Evolutionary conservation across 768 basidiomycete species (phyloP).

Genomic region (Termitomyces bulborhizus): DNA sequence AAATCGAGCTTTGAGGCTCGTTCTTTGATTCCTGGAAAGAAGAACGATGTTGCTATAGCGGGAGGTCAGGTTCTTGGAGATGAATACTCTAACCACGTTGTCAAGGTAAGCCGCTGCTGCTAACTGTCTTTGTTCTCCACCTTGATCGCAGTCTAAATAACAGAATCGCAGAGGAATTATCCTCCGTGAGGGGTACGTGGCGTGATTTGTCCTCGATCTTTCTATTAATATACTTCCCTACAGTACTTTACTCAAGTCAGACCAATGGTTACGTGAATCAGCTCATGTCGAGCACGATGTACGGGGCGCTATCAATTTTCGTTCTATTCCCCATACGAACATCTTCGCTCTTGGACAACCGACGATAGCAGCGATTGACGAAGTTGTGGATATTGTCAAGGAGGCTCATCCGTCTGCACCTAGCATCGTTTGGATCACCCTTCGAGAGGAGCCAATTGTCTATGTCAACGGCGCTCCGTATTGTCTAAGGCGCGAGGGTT

Average conservation of each 20-base stretch:
- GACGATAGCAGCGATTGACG: constrained; percentile 77
- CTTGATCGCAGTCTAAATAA: background rate
- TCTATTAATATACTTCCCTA: background rate
- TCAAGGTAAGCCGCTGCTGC: constrained; percentile 48
- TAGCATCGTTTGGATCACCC: constrained; percentile 81
- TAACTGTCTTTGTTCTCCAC: background rate
- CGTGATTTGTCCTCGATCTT: background rate
- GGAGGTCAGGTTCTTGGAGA: constrained; percentile 89
- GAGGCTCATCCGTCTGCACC: constrained; percentile 51
- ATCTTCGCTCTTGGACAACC: constrained; percentile 95
- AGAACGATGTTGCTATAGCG: constrained; percentile 65
- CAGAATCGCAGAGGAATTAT: constrained; percentile 93
- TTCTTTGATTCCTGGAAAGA: constrained; percentile 58
- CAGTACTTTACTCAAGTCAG: constrained; percentile 86
- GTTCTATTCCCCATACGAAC: constrained; percentile 71
- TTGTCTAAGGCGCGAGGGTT: constrained; percentile 80
- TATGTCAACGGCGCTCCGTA: constrained; percentile 93
- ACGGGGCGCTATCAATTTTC: constrained; percentile 93
- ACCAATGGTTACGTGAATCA: constrained; percentile 81
- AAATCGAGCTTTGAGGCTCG: constrained; percentile 55
- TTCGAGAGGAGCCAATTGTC: constrained; percentile 89
- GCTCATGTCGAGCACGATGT: constrained; percentile 60
- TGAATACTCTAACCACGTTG: constrained; percentile 92
- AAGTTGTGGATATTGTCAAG: constrained; percentile 65
- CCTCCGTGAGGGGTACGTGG: constrained; percentile 70